Conservation (phyloP, 208 protist species). For the Trypanosoma vivax region DNA sequence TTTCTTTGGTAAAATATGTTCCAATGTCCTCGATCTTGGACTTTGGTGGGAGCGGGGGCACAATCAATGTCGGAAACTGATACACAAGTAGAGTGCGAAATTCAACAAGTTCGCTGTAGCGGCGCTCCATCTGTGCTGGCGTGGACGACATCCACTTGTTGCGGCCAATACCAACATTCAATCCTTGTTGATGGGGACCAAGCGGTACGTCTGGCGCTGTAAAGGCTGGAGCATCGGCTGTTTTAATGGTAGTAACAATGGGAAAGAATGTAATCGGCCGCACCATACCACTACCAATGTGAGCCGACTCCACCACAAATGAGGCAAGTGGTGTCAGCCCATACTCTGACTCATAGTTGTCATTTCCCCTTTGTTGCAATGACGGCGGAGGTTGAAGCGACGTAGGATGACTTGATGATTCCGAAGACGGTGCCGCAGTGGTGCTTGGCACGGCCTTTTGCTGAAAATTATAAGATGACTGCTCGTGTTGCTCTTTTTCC, state of each 20-base stretch:
- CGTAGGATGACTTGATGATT: neutral
- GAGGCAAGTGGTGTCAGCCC: slow-evolving; percentile 18
- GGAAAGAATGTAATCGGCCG: slow-evolving; percentile 71
- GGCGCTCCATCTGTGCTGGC: slow-evolving; percentile 42
- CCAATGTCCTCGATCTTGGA: slow-evolving; percentile 51
- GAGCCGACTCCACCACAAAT: slow-evolving; percentile 41
- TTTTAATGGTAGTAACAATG: slow-evolving; percentile 44
- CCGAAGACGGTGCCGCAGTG: neutral
- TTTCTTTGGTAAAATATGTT: slow-evolving; percentile 53
- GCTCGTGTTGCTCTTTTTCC: neutral
- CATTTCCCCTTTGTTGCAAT: too few species aligned
- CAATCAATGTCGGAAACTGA: slow-evolving; percentile 67
- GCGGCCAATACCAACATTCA: slow-evolving; percentile 38
- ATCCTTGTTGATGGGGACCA: slow-evolving; percentile 29
- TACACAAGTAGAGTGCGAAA: slow-evolving; percentile 60
- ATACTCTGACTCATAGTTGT: neutral
- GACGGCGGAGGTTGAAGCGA: neutral
- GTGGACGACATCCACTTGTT: slow-evolving; percentile 42
- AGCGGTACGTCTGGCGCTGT: slow-evolving; percentile 38
- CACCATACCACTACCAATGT: slow-evolving; percentile 44
- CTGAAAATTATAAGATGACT: neutral
- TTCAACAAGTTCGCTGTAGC: slow-evolving; percentile 76
- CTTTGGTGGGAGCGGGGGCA: slow-evolving; percentile 78
- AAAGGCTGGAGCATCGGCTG: slow-evolving; percentile 31
- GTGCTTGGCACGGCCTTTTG: neutral